These are phyloP conservation scores for Aspergillus novoparasiticus DNA, from an alignment of 2,329 filamentous ascomycete genomes.

Conservation along the genomic window DNA sequence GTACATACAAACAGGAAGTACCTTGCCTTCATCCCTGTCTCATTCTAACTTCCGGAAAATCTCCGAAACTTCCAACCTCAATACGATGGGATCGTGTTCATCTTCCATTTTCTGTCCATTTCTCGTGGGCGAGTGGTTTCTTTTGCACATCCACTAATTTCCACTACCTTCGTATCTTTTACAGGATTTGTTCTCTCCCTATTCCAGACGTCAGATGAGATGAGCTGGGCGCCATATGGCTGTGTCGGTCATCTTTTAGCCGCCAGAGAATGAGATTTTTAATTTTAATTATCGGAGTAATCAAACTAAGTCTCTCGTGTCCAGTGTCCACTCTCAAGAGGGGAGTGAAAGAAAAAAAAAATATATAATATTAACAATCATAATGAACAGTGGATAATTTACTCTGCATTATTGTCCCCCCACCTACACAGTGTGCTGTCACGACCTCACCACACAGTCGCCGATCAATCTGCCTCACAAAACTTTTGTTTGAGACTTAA, in stretches of 20 bases:
- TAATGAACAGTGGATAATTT: neutral
- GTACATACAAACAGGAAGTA: neutral
- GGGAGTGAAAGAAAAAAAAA: neutral
- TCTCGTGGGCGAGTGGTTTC: neutral
- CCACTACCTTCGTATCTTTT: neutral
- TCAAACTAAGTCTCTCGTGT: slow-evolving; percentile 2
- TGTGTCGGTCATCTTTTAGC: neutral
- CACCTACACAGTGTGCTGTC: neutral
- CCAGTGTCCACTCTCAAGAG: neutral
- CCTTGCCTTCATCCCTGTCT: neutral
- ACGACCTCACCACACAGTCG: neutral
- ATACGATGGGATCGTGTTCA: neutral
- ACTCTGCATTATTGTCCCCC: neutral
- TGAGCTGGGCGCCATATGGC: slow-evolving; percentile 3
- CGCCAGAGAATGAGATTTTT: neutral
- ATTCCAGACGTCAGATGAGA: neutral
- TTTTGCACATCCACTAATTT: neutral
- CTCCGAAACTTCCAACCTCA: neutral
- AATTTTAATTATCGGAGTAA: slow-evolving; percentile 1
- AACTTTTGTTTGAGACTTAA: neutral
- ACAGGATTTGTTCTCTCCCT: neutral
- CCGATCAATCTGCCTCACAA: neutral
- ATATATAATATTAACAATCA: neutral
- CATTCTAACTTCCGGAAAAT: slow-evolving; percentile 10
- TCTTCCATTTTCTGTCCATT: neutral